A percentile compares a stretch with the other conserved stretches of the same genome.
Evolutionary conservation across 257 asterid genomes (phyloP).

Genomic region (Solanum arcanum): DNA sequence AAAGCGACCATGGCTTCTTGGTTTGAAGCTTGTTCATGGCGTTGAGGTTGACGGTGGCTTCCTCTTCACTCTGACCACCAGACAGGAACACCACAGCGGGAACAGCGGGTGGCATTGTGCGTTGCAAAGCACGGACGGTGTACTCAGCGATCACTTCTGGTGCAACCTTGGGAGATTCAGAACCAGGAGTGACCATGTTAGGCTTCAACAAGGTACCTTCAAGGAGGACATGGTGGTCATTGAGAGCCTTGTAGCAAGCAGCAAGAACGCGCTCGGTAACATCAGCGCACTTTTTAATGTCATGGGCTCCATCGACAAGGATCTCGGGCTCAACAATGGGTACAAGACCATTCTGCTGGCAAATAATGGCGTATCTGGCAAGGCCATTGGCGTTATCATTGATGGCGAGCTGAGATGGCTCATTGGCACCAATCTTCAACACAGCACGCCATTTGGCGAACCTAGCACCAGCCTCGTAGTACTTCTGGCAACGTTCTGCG

Average conservation of each 20-base stretch:
- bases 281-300: conserved; percentile 41
- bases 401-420: conserved; percentile 53
- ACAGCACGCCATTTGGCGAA: conserved; percentile 65
- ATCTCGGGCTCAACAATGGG: conserved; percentile 66
- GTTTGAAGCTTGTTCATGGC: conserved; percentile 55
- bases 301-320: conserved; percentile 57
- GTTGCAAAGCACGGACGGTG: conserved; percentile 49
- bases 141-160: conserved; percentile 56
- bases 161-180: conserved; percentile 39
- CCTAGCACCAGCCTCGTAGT: conserved; percentile 50
- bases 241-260: conserved; percentile 60
- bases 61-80: conserved; percentile 64
- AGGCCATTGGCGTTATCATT: conserved; percentile 49
- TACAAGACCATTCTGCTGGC: conserved; percentile 56
- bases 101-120: conserved; percentile 60
- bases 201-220: conserved; percentile 60
- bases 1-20: conserved; percentile 53
- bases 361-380: conserved; percentile 54
- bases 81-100: conserved; percentile 58
- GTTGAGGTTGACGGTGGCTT: conserved; percentile 42
- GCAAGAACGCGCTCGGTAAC: conserved; percentile 62
- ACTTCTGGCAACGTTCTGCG: conserved; percentile 42
- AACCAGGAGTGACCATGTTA: conserved; percentile 65
- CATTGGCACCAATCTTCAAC: conserved; percentile 42
- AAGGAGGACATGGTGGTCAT: conserved; percentile 47